A percentile compares a stretch with the other conserved stretches of the same genome.
Conservation (phyloP, 495 filamentous ascomycete species). For the Hypoxylon cercidicola region DNA sequence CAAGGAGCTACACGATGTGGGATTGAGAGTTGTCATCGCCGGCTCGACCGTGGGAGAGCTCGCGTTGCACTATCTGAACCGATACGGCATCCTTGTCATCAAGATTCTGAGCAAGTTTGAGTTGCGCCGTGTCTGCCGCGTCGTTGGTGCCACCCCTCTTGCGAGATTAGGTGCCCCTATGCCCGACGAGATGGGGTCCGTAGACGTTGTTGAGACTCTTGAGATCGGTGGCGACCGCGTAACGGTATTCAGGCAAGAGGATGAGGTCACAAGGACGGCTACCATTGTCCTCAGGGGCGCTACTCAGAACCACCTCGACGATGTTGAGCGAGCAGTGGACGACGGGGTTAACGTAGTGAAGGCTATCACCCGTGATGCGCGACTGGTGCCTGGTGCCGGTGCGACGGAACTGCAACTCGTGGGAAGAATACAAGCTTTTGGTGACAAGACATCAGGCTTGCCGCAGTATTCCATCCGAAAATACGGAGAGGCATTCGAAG, state of each 20-base stretch:
- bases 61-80: constrained; percentile 96
- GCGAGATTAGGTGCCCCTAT: constrained; percentile 96
- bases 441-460: constrained; percentile 90
- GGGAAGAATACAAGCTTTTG: constrained; percentile 86
- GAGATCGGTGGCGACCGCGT: constrained; percentile 99
- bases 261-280: constrained; percentile 88
- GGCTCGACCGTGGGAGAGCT: constrained; percentile 94
- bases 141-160: constrained; percentile 94
- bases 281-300: constrained; percentile 96
- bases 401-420: constrained; percentile 96
- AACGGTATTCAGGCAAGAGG: constrained; percentile 97
- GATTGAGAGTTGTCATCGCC: constrained; percentile 89
- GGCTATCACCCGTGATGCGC: constrained; percentile 92
- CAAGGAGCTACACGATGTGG: constrained; percentile 95
- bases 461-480: constrained; percentile 97
- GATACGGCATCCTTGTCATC: constrained; percentile 93
- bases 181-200: constrained; percentile 97
- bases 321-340: constrained; percentile 96
- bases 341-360: constrained; percentile 99
- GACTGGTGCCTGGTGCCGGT: constrained; percentile 92
- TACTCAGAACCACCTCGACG: constrained; percentile 97
- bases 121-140: constrained; percentile 89
- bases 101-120: constrained; percentile 99
- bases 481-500: constrained; percentile 97
- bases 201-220: constrained; percentile 96